phyloP scores from a whole-genome alignment of 2,329 filamentous ascomycete species.

The Rutstroemia sp. region DNA sequence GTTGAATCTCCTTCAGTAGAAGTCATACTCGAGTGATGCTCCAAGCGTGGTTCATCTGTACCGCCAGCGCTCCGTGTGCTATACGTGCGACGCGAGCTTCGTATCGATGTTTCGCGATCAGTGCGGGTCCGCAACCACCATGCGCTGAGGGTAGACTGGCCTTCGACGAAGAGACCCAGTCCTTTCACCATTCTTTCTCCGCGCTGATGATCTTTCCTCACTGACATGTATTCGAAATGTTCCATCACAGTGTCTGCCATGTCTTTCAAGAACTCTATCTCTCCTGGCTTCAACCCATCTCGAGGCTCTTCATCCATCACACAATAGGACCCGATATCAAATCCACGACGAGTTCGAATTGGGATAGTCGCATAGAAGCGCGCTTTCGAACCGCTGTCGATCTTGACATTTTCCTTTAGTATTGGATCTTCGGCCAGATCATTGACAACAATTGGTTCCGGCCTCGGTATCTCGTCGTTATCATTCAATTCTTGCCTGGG shows the following conservation, averaged over 20 bases:
- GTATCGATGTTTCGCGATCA: conserved; percentile 6
- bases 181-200: conserved; percentile 11
- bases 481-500: not conserved
- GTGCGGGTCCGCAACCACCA: conserved; percentile 23
- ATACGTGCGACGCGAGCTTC: not conserved
- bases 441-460: conserved; percentile 7
- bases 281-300: conserved; percentile 39
- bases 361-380: conserved; percentile 24
- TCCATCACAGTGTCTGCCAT: conserved; percentile 50
- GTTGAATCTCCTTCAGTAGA: no score
- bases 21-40: no score
- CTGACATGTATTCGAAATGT: conserved; percentile 50
- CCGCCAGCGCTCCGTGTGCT: no score
- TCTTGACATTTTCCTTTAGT: conserved; percentile 13
- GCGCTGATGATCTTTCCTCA: conserved; percentile 32
- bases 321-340: conserved; percentile 24
- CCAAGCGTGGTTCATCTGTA: no score
- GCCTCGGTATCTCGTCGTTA: not conserved
- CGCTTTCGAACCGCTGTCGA: conserved; percentile 15
- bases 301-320: conserved; percentile 50
- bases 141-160: conserved; percentile 8
- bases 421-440: conserved; percentile 9
- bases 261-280: conserved; percentile 48
- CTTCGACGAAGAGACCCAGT: conserved; percentile 9
- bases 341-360: conserved; percentile 19